Percentiles rank a stretch among this genome's conserved stretches.
Conservation (phyloP, 1,139 yeast species). For the Pichia sp. region DNA sequence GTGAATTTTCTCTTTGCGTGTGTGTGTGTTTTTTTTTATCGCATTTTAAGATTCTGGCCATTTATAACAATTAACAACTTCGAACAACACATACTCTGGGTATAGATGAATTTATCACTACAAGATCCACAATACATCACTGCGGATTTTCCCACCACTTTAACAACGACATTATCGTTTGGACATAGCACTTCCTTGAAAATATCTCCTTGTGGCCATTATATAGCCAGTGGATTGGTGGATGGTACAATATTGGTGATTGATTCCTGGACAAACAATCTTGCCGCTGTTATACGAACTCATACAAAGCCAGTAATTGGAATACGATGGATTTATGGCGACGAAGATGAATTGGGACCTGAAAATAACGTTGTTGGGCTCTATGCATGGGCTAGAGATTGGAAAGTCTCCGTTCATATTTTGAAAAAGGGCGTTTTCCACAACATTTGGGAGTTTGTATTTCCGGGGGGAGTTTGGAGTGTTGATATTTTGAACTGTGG, state of each 20-base stretch:
- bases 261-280: constrained; percentile 63
- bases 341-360: constrained; percentile 23
- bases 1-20: too few relatives aligned
- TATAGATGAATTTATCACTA: constrained; percentile 66
- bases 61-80: too few relatives aligned
- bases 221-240: constrained; percentile 75
- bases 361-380: constrained; percentile 22
- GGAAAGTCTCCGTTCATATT: constrained; percentile 83
- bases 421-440: constrained; percentile 35
- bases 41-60: too few relatives aligned
- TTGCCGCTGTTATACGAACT: constrained; percentile 45
- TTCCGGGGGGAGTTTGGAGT: constrained; percentile 70
- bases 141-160: constrained; percentile 84
- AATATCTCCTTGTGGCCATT: constrained; percentile 75
- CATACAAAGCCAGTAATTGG: constrained; percentile 76
- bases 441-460: constrained; percentile 33
- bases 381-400: constrained; percentile 74
- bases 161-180: constrained; percentile 55
- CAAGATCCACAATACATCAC: constrained; percentile 91
- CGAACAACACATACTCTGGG: too few relatives aligned
- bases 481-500: constrained; percentile 43
- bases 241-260: constrained; percentile 76
- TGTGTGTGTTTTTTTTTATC: too few relatives aligned
- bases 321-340: constrained; percentile 69
- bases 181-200: constrained; percentile 72